A percentile compares a stretch with the other conserved stretches of the same genome.
Evolutionary conservation across 768 basidiomycete species (phyloP).

Genomic region (Suillus spraguei): DNA sequence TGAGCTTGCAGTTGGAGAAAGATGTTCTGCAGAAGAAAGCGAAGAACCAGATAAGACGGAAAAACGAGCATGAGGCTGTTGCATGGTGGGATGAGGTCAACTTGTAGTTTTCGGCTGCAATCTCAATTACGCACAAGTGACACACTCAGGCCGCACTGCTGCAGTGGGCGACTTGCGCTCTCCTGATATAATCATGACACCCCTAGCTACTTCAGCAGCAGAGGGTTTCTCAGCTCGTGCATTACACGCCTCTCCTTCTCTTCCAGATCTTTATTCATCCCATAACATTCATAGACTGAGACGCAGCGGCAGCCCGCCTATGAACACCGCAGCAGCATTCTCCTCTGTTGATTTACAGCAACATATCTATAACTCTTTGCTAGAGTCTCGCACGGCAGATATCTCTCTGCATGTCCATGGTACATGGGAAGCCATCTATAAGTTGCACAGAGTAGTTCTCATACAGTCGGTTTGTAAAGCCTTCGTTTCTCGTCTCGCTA

Average conservation of each 20-base stretch:
- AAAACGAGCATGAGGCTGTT: constrained; percentile 62
- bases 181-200: constrained; percentile 14
- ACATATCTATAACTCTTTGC: constrained; percentile 77
- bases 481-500: background rate
- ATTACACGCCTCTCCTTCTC: constrained; percentile 17
- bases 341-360: constrained; percentile 63
- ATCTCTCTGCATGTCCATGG: constrained; percentile 71
- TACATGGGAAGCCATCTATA: constrained; percentile 74
- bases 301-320: constrained; percentile 17
- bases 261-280: constrained; percentile 13
- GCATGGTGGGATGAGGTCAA: constrained; percentile 38
- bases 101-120: constrained; percentile 1
- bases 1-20: constrained; percentile 60
- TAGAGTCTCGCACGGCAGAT: constrained; percentile 75
- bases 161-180: background rate
- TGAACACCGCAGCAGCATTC: constrained; percentile 42
- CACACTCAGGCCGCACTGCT: no score
- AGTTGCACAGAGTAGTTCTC: constrained; percentile 81
- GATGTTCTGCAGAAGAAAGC: constrained; percentile 44
- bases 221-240: constrained; percentile 8
- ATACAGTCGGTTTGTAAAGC: constrained; percentile 68
- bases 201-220: constrained; percentile 4
- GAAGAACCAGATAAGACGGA: constrained; percentile 69
- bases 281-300: background rate
- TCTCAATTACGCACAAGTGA: background rate